Evolutionary conservation across 139 green algal genomes (phyloP), one percentile per base, ranked within the genome.

Genomic region (Pseudopediastrum boryanum): DNA sequence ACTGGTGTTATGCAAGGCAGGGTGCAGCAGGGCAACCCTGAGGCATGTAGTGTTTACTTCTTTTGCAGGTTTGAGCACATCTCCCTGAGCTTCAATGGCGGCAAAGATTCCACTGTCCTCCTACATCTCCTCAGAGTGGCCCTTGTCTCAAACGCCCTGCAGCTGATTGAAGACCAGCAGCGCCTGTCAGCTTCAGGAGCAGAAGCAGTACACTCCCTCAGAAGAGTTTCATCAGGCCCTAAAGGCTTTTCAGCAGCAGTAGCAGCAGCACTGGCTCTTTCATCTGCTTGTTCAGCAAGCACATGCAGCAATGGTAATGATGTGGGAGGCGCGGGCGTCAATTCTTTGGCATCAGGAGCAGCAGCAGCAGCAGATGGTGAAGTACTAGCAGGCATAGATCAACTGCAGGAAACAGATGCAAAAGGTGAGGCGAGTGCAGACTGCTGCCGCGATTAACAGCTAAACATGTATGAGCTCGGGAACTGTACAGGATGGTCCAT

Each of bases 51-150:
- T n/a, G n/a, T n/a, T n/a, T n/a, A 10, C 25, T 27, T 13, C 58
- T 9, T 27, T 25, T 79, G 51, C 85, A 95, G 92, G 31, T 69
- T 69, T 3, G 27, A 79, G n/a, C 76, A 86, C 56, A 48, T 95
- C 6, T 94, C 94, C 0, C 90, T 97, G 68, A 97, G 92, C 83
- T 98, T 98, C 85, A 98, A 98, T 68, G 94, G 93, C 6, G 94
- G 94, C 76, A 98, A 98, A 70, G 94, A 98, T 69, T 97, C 91
- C 3, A 98, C 94, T 2, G 91, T 97, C 8, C 80, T 98, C n/a
- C 89, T 98, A 42, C 94, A 98, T 71, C 70, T 98, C 38, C 84
- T 97, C 23, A 81, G 93, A 0, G 84, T 87, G 16, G 83, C 90
- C 4, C 35, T 91, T 25, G 72, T 33, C 8, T 50, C 63, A 21